A percentile compares a stretch with the other conserved stretches of the same genome.
Conservation (phyloP, 2,329 filamentous ascomycete genomes). For the Acephala macrosclerotiorum region DNA sequence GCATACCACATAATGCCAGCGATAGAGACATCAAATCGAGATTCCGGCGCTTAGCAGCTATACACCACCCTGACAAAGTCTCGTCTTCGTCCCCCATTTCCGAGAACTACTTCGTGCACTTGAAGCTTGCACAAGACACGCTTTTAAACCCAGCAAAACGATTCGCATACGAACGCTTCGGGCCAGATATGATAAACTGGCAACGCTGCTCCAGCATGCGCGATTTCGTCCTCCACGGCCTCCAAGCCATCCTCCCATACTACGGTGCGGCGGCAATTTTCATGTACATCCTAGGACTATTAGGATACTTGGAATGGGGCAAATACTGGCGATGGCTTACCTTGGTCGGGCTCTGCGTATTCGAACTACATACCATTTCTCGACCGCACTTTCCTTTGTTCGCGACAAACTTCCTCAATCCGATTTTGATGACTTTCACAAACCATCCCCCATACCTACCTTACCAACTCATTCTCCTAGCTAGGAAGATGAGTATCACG, state of each 20-base stretch:
- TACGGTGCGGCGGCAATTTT: conserved; percentile 64
- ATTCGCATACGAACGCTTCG: conserved; percentile 91
- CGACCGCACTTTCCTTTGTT: conserved; percentile 58
- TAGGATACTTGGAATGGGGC: conserved; percentile 74
- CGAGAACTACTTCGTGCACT: conserved; percentile 74
- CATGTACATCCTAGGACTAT: conserved; percentile 67
- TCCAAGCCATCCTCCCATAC: conserved; percentile 66
- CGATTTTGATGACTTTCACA: conserved; percentile 47
- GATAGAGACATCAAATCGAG: conserved; percentile 83
- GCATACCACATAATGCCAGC: conserved; percentile 70
- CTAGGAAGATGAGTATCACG: conserved; percentile 78
- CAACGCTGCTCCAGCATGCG: conserved; percentile 69
- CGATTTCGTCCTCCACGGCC: conserved; percentile 76
- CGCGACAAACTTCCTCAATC: conserved; percentile 54
- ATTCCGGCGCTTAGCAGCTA: conserved; percentile 78
- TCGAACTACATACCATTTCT: conserved; percentile 64
- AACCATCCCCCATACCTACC: conserved; percentile 73
- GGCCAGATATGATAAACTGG: conserved; percentile 74
- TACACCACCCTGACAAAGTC: conserved; percentile 85
- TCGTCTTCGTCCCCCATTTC: conserved; percentile 39
- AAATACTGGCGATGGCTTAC: conserved; percentile 71
- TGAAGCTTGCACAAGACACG: conserved; percentile 85
- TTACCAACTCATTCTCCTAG: conserved; percentile 81
- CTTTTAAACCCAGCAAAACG: conserved; percentile 77
- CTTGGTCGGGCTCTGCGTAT: conserved; percentile 58